phyloP scores from a whole-genome alignment of 306 rosid species.

The Nissolia schottii region DNA sequence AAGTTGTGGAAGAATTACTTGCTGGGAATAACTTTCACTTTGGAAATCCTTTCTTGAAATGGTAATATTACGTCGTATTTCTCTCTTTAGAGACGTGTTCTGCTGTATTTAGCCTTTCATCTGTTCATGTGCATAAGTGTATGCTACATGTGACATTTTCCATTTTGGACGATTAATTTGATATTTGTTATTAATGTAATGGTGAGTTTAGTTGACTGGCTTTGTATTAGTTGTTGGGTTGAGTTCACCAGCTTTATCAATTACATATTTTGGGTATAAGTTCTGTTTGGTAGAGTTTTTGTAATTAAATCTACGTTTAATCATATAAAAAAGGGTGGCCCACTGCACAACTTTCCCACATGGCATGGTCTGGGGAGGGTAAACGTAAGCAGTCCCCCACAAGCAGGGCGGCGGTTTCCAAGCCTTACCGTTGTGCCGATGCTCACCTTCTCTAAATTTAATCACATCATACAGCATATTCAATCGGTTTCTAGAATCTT shows the following conservation, averaged over 20 bases:
- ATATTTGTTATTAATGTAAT: conserved; percentile 1
- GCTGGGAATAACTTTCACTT: conserved; percentile 70
- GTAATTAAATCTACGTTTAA: neutral
- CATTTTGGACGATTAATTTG: neutral
- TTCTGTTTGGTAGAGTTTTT: neutral
- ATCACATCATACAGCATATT: conserved; percentile 7
- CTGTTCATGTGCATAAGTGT: neutral
- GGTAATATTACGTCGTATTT: conserved; percentile 49
- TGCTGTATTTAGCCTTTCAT: conserved; percentile 5
- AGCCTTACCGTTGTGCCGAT: no score
- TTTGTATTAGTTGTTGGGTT: conserved; percentile 2
- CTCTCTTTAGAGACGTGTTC: neutral
- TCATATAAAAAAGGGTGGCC: no score
- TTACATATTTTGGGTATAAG: neutral
- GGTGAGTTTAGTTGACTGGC: conserved; percentile 1
- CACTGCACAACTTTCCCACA: no score
- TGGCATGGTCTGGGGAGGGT: no score
- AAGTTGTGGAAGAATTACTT: conserved; percentile 59
- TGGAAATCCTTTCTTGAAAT: conserved; percentile 72
- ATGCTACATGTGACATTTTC: conserved; percentile 6
- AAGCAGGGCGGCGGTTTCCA: no score
- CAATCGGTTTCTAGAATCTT: neutral
- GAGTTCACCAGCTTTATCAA: conserved; percentile 3
- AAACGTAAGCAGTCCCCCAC: no score
- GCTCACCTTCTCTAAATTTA: neutral